These are phyloP conservation scores for Pleurotus tuoliensis DNA, from an alignment of 768 basidiomycete genomes.

Conservation along the genomic window DNA sequence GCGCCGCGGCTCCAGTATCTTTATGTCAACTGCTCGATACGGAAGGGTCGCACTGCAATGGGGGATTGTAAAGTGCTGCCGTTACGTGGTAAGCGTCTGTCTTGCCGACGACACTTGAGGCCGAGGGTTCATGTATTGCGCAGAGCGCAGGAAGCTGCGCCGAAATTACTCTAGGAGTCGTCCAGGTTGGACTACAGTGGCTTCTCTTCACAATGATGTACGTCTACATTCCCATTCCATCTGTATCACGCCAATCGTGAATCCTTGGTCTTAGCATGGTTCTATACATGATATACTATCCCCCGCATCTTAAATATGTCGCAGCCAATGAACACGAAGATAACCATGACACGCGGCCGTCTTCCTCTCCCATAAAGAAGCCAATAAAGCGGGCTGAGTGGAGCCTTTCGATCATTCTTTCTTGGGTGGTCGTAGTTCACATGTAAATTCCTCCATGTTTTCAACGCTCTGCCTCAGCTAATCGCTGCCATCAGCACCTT, in stretches of 20 bases:
- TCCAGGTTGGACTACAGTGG: conserved; percentile 85
- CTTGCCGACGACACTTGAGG: too few species aligned
- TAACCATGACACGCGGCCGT: conserved; percentile 33
- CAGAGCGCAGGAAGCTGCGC: conserved; percentile 71
- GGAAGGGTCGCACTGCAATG: conserved; percentile 81
- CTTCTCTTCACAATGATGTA: conserved; percentile 80
- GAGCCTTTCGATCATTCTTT: conserved; percentile 71
- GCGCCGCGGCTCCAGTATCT: neutral
- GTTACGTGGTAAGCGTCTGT: conserved; percentile 54
- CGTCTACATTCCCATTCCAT: conserved; percentile 22
- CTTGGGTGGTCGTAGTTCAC: conserved; percentile 68
- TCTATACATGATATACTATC: conserved; percentile 92
- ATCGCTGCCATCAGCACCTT: conserved; percentile 39
- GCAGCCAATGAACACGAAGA: conserved; percentile 24
- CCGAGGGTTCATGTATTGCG: neutral
- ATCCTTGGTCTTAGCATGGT: conserved; percentile 58
- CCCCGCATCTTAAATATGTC: conserved; percentile 74
- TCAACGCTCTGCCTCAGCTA: neutral
- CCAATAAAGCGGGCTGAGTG: conserved; percentile 62
- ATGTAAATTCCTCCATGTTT: conserved; percentile 48
- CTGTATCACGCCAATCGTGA: neutral
- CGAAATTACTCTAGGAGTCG: conserved; percentile 75
- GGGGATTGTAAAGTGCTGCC: conserved; percentile 78
- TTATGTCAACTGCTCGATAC: too few species aligned
- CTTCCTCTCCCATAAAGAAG: conserved; percentile 31